phyloP scores from a whole-genome alignment of 169 alveolate genomes.

The Plasmodium inui region DNA sequence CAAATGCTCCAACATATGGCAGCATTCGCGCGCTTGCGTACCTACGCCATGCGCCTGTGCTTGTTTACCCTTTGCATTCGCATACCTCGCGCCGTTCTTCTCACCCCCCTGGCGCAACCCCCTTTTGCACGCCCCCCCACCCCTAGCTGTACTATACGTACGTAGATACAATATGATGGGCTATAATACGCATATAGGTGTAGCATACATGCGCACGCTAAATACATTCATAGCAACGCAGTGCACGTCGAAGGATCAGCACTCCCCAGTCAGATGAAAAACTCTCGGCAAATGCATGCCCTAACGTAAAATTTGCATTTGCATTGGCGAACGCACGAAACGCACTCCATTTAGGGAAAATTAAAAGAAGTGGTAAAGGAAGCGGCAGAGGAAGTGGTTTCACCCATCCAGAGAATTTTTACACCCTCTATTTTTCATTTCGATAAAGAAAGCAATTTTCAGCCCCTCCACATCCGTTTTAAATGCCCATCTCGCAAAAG shows the following conservation, averaged over 20 bases:
- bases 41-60: not conserved
- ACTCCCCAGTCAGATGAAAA: not conserved
- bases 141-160: not conserved
- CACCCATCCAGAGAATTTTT: conserved; percentile 1
- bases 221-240: not conserved
- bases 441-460: not conserved
- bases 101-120: not conserved
- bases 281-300: not conserved
- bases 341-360: not conserved
- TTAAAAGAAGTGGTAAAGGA: not conserved
- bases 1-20: not conserved
- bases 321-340: not conserved
- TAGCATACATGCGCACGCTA: not conserved
- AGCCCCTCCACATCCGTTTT: not conserved
- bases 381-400: not conserved
- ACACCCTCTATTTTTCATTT: not conserved
- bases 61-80: not conserved
- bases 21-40: not conserved
- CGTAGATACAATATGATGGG: not conserved
- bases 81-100: not conserved
- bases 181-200: not conserved
- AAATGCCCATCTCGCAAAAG: not conserved
- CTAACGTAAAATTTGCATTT: not conserved
- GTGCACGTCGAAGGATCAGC: not conserved
- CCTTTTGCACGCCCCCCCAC: not conserved